Percentiles rank a stretch among this genome's conserved stretches.
These are phyloP conservation scores for Leccinum fibrillosum DNA, from an alignment of 768 basidiomycete species.

Conservation along the genomic window DNA sequence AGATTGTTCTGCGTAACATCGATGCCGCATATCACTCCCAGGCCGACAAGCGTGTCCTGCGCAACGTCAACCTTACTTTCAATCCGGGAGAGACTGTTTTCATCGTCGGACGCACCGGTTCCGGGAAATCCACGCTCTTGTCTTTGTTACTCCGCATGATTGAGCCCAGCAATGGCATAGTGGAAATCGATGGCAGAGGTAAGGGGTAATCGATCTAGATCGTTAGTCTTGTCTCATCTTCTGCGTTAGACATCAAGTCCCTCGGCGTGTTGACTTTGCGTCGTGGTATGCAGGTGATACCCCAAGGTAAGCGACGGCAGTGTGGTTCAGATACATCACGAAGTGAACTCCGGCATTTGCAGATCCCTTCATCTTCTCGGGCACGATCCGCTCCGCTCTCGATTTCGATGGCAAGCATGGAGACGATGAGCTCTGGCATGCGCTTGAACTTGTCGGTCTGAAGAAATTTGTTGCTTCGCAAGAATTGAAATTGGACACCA, in stretches of 20 bases:
- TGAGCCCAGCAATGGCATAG: constrained; percentile 56
- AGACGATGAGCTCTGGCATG: constrained; percentile 40
- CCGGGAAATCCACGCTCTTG: constrained; percentile 70
- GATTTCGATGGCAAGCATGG: constrained; percentile 24
- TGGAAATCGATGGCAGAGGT: constrained; percentile 75
- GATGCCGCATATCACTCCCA: constrained; percentile 73
- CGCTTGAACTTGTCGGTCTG: constrained; percentile 34
- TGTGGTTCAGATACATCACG: not conserved
- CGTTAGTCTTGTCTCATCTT: constrained; percentile 49
- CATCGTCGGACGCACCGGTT: constrained; percentile 75
- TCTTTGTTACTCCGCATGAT: constrained; percentile 78
- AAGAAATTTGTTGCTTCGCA: constrained; percentile 74
- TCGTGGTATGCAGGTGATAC: constrained; percentile 29
- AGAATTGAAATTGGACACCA: constrained; percentile 75
- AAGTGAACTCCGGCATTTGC: not conserved
- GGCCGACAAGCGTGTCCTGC: constrained; percentile 56
- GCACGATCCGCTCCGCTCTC: constrained; percentile 28
- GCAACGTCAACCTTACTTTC: constrained; percentile 60
- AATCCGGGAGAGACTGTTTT: constrained; percentile 70
- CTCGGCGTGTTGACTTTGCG: constrained; percentile 46
- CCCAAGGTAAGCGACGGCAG: constrained; percentile 20
- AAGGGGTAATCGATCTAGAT: constrained; percentile 37
- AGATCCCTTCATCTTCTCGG: constrained; percentile 34
- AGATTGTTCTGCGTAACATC: constrained; percentile 60
- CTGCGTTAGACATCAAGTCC: constrained; percentile 78